Base-by-base conservation (phyloP, 345 rosid genomes). In the Moricandia arvensis region DNA sequence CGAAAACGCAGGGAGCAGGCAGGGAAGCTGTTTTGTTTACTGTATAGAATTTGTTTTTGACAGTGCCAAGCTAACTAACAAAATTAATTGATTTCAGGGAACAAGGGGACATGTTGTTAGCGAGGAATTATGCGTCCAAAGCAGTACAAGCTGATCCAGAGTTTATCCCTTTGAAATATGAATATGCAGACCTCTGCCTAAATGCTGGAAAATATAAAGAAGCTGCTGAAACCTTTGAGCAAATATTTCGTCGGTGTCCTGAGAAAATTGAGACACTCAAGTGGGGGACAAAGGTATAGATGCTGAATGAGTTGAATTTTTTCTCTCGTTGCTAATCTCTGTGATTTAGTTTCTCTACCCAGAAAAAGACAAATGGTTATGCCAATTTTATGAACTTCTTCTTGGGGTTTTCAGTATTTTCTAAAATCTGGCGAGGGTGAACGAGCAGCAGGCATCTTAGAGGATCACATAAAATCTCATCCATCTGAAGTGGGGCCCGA, bases 181-280 rank as follows among this genome's bases (percentile, higher is more conserved):
- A 82, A 71, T 90, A 82, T 68, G 97, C 93, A 11, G 80, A 85
- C 13, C 83, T 92, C 53, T 88, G 87, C 85, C 78, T 78, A 16
- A 84, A 85, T 62, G 81, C 86, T 60, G 88, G 90, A 78, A 88
- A 90, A 74, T 77, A 83, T 79, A 85, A 79, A 75, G 91, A 76
- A 60, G 99, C 97, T 75, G 99, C 93, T 0, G 97, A 89, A 76
- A 77, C 90, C 47, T 90, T 73, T 87, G 97, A 89, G 65, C 85
- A 87, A 78, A 87, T 95, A 66, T 84, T 80, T 34, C 79, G 76
- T 78, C 70, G 83, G 47, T 80, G 81, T 79, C 97, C 96, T 63
- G 81, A 83, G 29, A 82, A 75, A 70, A 79, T 81, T 66, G 88
- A 92, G 73, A 88, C 85, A 12, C 74, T 90, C 62, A 86, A 80